phyloP scores from a whole-genome alignment of 2,329 filamentous ascomycete species.

The Lachnellula suecica region DNA sequence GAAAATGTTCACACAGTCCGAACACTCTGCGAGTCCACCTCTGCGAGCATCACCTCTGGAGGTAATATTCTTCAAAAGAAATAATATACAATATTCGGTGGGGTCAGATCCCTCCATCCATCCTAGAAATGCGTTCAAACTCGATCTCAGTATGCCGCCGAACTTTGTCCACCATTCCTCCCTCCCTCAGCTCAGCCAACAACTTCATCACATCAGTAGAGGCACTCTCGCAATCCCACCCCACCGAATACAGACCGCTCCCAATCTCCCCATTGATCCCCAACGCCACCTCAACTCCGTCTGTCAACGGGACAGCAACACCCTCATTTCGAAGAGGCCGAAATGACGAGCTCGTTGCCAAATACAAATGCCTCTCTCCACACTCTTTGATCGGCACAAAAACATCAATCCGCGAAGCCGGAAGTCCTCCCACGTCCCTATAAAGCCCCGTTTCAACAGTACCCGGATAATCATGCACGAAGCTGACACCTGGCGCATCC shows the following conservation, averaged over 20 bases:
- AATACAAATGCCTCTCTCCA: slow-evolving; percentile 23
- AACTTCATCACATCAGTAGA: slow-evolving; percentile 7
- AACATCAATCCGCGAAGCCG: slow-evolving; percentile 5
- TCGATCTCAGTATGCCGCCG: slow-evolving; percentile 14
- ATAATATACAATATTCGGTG: no score
- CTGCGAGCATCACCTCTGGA: no score
- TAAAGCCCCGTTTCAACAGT: slow-evolving; percentile 14
- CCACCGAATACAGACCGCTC: slow-evolving; percentile 21
- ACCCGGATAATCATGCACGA: slow-evolving; percentile 24
- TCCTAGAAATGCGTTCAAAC: slow-evolving; percentile 10
- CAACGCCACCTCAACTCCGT: slow-evolving; percentile 6
- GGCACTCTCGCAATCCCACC: slow-evolving; percentile 14
- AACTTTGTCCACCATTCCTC: slow-evolving; percentile 16
- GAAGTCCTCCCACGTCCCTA: slow-evolving; percentile 1
- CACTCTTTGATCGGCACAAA: slow-evolving; percentile 19
- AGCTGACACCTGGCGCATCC: slow-evolving; percentile 18
- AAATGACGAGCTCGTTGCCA: slow-evolving; percentile 20
- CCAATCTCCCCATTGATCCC: slow-evolving; percentile 15
- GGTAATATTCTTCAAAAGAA: no score
- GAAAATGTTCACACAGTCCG: no score
- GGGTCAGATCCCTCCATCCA: no score
- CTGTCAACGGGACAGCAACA: background rate
- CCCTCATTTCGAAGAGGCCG: background rate
- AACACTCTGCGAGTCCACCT: no score
- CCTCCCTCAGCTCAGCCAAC: slow-evolving; percentile 9